Evolutionary conservation across 2,329 filamentous ascomycete genomes (phyloP), one percentile per base, ranked within the genome.

Genomic region (Trichocomaceae sp.): DNA sequence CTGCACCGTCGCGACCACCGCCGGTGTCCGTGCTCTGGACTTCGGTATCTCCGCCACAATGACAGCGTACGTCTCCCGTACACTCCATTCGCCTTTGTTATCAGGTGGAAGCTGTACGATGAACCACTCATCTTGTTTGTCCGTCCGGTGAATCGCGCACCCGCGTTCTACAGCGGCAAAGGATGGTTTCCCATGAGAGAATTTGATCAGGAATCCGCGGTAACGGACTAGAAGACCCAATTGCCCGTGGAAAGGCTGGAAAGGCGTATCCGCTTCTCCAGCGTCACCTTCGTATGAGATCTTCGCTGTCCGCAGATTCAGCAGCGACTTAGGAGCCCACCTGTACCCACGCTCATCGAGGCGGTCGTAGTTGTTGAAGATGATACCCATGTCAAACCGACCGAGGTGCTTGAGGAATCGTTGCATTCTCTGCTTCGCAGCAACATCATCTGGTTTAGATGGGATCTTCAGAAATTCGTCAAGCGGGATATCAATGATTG

Each of bases 341-440:
- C 26, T 49, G 29, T 55, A 58, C 12, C 57, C 58, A 12, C 8
- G 8, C 35, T 39, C 29, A 3, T 57, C 17, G 0, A 55, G 54
- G 1, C 58, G 51, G n/a, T 52, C 26, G 29, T 60, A 60, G 44
- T 60, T 60, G 48, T 60, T 60, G 58, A 60, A 60, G 15, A 60
- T 45, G 3, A 55, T 10, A 0, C 15, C 29, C 39, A 46, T 48
- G 3, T 54, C 4, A 22, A 60, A 60, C 6, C 13, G 31, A 15
- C 51, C 44, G 3, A 60, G 17, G 3, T 20, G n/a, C 17, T 39
- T 12, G 3, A 60, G 29, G 13, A 60, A 60, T 12, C 5, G 17
- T 29, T 8, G 33, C 57, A 60, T 60, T 9, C 57, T 49, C 5
- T 45, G 12, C 26, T 55, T 31, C 9, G 53, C 53, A 2, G 17